Conservation (phyloP, 305 asterid genomes). For the Fraxinus velutina region DNA sequence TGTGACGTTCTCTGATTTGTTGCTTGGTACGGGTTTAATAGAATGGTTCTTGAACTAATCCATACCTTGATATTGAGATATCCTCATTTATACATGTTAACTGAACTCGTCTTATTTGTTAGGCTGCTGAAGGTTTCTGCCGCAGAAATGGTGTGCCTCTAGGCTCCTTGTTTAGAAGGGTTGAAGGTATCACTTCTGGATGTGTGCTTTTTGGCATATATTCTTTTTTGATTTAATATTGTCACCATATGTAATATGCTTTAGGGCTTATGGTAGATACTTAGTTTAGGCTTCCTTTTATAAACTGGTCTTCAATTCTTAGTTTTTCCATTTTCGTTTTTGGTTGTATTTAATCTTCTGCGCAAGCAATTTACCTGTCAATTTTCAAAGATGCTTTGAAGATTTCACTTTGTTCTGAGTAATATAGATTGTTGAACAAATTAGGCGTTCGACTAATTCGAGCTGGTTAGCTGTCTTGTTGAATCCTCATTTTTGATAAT, state of each 20-base stretch:
- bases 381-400: not conserved
- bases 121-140: conserved; percentile 99
- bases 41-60: not conserved
- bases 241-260: not conserved
- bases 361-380: not conserved
- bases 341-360: not conserved
- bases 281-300: not conserved
- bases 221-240: conserved; percentile 1
- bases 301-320: not conserved
- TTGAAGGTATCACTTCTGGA: conserved; percentile 53
- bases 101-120: conserved; percentile 30
- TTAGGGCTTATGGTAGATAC: not conserved
- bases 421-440: not conserved
- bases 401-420: not conserved
- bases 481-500: not conserved
- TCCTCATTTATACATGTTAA: conserved; percentile 10
- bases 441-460: not conserved
- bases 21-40: not conserved
- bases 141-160: conserved; percentile 73
- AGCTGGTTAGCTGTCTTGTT: not conserved
- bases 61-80: conserved; percentile 5
- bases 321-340: not conserved
- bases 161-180: conserved; percentile 67
- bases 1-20: not conserved
- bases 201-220: conserved; percentile 5